Percentiles rank a stretch among this genome's conserved stretches.
Conservation (phyloP, 1,284 basidiomycete genomes). For the Takashimella koratensis region DNA sequence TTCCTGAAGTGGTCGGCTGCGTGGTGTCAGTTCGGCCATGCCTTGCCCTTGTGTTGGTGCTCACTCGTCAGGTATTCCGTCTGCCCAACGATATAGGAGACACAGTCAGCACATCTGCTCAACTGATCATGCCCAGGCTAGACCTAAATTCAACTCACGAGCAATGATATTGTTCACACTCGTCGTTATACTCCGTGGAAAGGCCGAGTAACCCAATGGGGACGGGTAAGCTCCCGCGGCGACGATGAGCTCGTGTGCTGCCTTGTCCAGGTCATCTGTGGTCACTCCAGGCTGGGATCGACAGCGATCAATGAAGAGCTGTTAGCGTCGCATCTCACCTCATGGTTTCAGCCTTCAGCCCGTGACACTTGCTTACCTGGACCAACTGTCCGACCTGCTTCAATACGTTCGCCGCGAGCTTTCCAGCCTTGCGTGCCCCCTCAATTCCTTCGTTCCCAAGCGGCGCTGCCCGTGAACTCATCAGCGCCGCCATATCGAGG, state of each 20-base stretch:
- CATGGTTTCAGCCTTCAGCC: not conserved
- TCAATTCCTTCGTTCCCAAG: conserved; percentile 60
- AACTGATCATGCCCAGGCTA: too few relatives aligned
- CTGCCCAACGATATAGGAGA: conserved; percentile 65
- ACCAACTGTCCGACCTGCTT: conserved; percentile 58
- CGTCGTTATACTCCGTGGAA: conserved; percentile 83
- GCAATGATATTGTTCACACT: conserved; percentile 64
- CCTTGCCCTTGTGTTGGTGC: conserved; percentile 34
- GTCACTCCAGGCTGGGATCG: conserved; percentile 72
- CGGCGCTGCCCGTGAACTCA: conserved; percentile 21
- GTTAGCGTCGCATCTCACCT: conserved; percentile 39
- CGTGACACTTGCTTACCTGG: conserved; percentile 51
- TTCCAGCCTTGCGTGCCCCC: conserved; percentile 59
- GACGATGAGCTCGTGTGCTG: conserved; percentile 68
- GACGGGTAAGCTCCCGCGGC: conserved; percentile 77
- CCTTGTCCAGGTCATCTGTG: conserved; percentile 67
- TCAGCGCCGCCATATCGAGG: conserved; percentile 32
- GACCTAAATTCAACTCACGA: too few relatives aligned
- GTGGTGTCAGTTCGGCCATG: conserved; percentile 1
- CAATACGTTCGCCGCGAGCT: conserved; percentile 61
- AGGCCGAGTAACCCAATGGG: conserved; percentile 73
- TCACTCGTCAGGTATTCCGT: conserved; percentile 83
- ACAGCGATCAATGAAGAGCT: too few relatives aligned
- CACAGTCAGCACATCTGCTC: too few relatives aligned
- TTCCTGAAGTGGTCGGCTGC: conserved; percentile 68